Conservation (phyloP, 2,329 filamentous ascomycete species). For the Fusarium agapanthi region DNA sequence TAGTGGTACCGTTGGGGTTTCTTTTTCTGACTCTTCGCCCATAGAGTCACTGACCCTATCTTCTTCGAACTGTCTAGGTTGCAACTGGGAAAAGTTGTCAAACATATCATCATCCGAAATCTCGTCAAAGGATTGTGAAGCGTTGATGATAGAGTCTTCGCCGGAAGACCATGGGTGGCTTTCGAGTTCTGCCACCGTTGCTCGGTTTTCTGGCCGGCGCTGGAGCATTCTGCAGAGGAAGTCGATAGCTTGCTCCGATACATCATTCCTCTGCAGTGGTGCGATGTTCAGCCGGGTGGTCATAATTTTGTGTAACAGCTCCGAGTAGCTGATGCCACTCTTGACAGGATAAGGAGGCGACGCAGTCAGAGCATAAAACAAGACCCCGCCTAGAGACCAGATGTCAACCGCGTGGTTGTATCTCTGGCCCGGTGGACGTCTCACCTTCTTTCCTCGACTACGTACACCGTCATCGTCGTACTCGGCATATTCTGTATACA, state of each 20-base stretch:
- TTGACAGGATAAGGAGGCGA: slow-evolving; percentile 83
- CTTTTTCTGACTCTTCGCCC: slow-evolving; percentile 79
- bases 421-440: slow-evolving; percentile 66
- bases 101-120: slow-evolving; percentile 68
- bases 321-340: slow-evolving; percentile 77
- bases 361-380: slow-evolving; percentile 86
- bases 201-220: slow-evolving; percentile 79
- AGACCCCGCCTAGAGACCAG: slow-evolving; percentile 93
- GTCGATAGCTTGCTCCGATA: slow-evolving; percentile 75
- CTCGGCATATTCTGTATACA: slow-evolving; percentile 79
- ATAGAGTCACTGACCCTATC: slow-evolving; percentile 55
- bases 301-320: slow-evolving; percentile 89
- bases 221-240: slow-evolving; percentile 84
- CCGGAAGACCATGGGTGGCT: slow-evolving; percentile 76
- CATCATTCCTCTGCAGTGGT: slow-evolving; percentile 65
- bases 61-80: slow-evolving; percentile 45
- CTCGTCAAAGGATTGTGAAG: slow-evolving; percentile 66
- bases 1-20: slow-evolving; percentile 76
- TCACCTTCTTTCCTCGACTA: slow-evolving; percentile 68
- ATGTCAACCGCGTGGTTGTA: slow-evolving; percentile 95
- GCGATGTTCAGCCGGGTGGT: slow-evolving; percentile 72
- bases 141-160: slow-evolving; percentile 41
- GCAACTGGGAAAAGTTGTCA: slow-evolving; percentile 68
- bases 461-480: slow-evolving; percentile 76
- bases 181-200: slow-evolving; percentile 75